Percentiles rank a stretch among this genome's conserved stretches.
Evolutionary conservation across 768 basidiomycete species (phyloP).

Genomic region (Hericium rajendrae): DNA sequence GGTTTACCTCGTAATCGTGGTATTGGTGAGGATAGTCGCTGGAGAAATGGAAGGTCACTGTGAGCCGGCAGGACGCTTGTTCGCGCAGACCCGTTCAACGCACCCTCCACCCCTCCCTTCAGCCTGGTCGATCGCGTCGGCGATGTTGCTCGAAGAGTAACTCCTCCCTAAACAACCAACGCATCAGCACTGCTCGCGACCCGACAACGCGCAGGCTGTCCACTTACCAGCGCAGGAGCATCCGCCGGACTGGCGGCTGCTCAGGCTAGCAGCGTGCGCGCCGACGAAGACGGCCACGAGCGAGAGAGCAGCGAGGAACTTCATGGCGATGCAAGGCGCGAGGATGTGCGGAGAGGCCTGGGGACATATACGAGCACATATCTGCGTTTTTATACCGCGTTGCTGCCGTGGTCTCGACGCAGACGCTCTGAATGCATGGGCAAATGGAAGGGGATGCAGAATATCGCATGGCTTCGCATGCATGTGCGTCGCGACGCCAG

Average conservation of each 20-base stretch:
- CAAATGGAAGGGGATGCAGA: neutral
- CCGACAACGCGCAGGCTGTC: neutral
- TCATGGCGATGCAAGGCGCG: neutral
- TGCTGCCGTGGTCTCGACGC: neutral
- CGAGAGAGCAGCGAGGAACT: neutral
- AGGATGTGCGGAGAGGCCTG: neutral
- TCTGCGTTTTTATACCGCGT: neutral
- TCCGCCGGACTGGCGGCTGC: conserved; percentile 13
- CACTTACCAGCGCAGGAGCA: conserved; percentile 17
- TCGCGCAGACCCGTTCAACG: neutral
- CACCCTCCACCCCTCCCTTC: neutral
- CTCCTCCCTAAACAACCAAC: neutral
- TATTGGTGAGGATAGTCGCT: conserved; percentile 22
- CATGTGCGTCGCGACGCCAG: neutral
- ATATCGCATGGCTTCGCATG: neutral
- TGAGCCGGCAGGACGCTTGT: too few species aligned
- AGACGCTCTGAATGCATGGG: neutral
- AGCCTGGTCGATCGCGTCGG: neutral
- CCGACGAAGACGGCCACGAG: neutral
- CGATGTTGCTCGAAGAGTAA: neutral
- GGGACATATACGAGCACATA: neutral
- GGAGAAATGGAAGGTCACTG: neutral
- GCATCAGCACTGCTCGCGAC: neutral
- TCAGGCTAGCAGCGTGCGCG: neutral
- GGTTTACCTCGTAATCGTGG: conserved; percentile 18